Evolutionary conservation across 352 stramenopile species (phyloP).

Genomic region (Phytophthora kernoviae): DNA sequence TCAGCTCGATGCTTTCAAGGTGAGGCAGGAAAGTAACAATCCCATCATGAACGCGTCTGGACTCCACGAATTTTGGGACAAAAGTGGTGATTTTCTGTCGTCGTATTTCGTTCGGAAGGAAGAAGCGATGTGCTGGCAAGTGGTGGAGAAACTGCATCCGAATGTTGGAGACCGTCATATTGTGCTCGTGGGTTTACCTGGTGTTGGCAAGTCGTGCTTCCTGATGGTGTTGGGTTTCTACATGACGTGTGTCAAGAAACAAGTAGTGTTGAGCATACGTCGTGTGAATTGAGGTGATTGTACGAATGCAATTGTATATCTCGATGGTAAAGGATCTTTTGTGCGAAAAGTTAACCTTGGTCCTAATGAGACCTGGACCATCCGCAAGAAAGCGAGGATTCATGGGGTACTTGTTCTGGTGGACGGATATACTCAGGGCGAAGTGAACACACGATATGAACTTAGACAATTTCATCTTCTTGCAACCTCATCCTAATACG

Average conservation of each 20-base stretch:
- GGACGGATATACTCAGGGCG: constrained; percentile 8
- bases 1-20: not conserved
- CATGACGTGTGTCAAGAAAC: constrained; percentile 16
- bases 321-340: constrained; percentile 6
- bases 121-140: constrained; percentile 11
- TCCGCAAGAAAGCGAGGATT: constrained; percentile 1
- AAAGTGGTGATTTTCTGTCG: constrained; percentile 6
- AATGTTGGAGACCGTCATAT: not conserved
- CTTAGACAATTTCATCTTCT: constrained; percentile 12
- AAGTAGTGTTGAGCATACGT: constrained; percentile 24
- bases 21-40: too few relatives aligned
- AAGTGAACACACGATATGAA: not conserved
- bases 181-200: constrained; percentile 21
- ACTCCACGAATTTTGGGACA: constrained; percentile 13
- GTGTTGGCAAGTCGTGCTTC: constrained; percentile 27
- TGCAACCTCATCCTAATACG: constrained; percentile 23
- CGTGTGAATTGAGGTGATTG: constrained; percentile 7
- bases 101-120: constrained; percentile 16
- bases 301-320: constrained; percentile 13
- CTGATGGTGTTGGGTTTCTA: constrained; percentile 26
- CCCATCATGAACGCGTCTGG: constrained; percentile 1
- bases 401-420: constrained; percentile 8
- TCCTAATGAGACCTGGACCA: not conserved
- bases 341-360: not conserved
- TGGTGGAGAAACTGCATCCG: constrained; percentile 10